Percentiles rank a stretch among this genome's conserved stretches.
phyloP scores from a whole-genome alignment of 148 eudicot genomes.

The Vaccinium corymbosum region DNA sequence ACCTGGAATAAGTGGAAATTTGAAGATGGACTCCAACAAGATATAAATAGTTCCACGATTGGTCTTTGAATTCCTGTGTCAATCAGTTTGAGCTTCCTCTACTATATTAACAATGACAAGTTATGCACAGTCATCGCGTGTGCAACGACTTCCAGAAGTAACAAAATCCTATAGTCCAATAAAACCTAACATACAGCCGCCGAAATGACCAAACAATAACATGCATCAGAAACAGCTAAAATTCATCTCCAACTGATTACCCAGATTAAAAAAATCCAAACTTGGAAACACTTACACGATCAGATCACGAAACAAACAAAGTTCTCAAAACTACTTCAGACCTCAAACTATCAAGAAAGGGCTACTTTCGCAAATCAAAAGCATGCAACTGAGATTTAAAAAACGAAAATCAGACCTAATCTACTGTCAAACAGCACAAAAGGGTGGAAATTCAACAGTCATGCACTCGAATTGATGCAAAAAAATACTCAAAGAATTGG shows the following conservation, averaged over 20 bases:
- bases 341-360: not conserved
- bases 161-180: not conserved
- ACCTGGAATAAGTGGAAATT: too few relatives aligned
- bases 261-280: not conserved
- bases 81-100: too few relatives aligned
- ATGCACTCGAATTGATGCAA: not conserved
- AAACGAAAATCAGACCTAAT: not conserved
- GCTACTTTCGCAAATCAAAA: not conserved
- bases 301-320: conserved; percentile 2
- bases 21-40: not conserved
- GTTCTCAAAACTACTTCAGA: not conserved
- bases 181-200: not conserved
- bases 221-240: not conserved
- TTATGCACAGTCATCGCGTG: not conserved
- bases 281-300: not conserved
- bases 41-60: not conserved
- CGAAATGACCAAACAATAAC: not conserved
- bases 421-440: not conserved
- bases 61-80: not conserved
- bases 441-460: not conserved
- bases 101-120: too few relatives aligned
- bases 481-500: not conserved
- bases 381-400: not conserved
- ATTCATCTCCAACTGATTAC: not conserved
- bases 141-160: not conserved